Evolutionary conservation across 192 early-diverging fungal genomes (phyloP), one percentile per base, ranked within the genome.

Genomic region (Glomus cerebriforme): DNA sequence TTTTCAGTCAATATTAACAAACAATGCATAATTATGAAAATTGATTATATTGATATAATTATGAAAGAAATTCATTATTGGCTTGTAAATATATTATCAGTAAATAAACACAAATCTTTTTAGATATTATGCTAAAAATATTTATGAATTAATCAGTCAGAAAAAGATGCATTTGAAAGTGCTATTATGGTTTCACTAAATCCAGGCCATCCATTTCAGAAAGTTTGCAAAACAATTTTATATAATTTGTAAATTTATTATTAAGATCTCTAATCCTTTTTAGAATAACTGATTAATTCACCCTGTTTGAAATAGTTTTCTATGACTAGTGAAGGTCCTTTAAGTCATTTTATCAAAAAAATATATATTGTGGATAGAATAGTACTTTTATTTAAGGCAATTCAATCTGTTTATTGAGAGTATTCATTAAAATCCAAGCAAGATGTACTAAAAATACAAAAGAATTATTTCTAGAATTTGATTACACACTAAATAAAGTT

Each of bases 311-410:
- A 43, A 15, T 64, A 76, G 75, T 65, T 65, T 64, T 76, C 63
- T 29, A 76, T 39, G 35, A 64, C 75, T 13, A 64, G 43, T 9
- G 31, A 64, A 63, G 37, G 37, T 45, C 59, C 62, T 29, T 65
- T 76, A 65, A 47, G 64, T 27, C 29, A 60, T 31, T 3, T 62
- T 47, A 64, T 76, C 65, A 27, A 62, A 4, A 37, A 77, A 43
- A 77, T 34, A n/a, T 76, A 45, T 47, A 77, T 66, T 31, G 62
- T 77, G 6, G 39, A 77, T 39, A 77, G 75, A n/a, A 77, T 77
- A 4, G 75, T 43, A 26, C 37, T 37, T 26, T 7, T 77, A 8
- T 77, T 76, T 12, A 76, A 76, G 63, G 59, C 59, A 64, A 76
- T 76, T 29, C 62, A 77, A 45, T 77, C 75, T 4, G 24, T 77